Evolutionary conservation across 2,329 filamentous ascomycete species (phyloP).

Genomic region (Xylariaceae sp.): DNA sequence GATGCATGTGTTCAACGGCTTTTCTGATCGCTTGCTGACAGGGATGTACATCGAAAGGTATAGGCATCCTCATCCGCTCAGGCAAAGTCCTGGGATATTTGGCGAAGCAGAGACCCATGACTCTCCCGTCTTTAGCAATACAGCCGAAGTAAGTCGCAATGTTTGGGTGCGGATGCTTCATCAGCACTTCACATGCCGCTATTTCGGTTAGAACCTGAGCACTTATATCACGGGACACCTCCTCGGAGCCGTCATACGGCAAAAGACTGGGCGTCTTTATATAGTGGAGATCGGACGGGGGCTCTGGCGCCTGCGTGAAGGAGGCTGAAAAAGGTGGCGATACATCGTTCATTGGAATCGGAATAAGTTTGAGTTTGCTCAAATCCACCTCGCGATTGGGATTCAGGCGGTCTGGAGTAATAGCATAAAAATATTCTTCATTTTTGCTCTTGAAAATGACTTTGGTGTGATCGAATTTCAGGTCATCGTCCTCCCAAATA

Average conservation of each 20-base stretch:
- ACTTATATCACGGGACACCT: background rate
- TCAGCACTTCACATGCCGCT: conserved; percentile 16
- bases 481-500: conserved; percentile 1
- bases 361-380: background rate
- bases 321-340: conserved; percentile 4
- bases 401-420: background rate
- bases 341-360: conserved; percentile 6
- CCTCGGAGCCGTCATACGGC: background rate
- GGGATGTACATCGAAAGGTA: conserved; percentile 1
- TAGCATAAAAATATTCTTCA: conserved; percentile 9
- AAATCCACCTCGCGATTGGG: background rate
- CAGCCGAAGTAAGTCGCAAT: conserved; percentile 21
- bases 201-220: conserved; percentile 9
- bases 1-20: conserved; percentile 20
- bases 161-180: conserved; percentile 22
- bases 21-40: conserved; percentile 10
- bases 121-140: conserved; percentile 1
- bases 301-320: conserved; percentile 5
- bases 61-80: background rate
- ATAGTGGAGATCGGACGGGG: background rate
- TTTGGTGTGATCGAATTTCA: conserved; percentile 10
- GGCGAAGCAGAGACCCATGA: conserved; percentile 16
- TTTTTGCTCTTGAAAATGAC: conserved; percentile 3
- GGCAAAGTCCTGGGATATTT: conserved; percentile 17
- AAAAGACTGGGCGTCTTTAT: conserved; percentile 5